Conservation (phyloP, 768 basidiomycete genomes). For the Tremella fuciformis region DNA sequence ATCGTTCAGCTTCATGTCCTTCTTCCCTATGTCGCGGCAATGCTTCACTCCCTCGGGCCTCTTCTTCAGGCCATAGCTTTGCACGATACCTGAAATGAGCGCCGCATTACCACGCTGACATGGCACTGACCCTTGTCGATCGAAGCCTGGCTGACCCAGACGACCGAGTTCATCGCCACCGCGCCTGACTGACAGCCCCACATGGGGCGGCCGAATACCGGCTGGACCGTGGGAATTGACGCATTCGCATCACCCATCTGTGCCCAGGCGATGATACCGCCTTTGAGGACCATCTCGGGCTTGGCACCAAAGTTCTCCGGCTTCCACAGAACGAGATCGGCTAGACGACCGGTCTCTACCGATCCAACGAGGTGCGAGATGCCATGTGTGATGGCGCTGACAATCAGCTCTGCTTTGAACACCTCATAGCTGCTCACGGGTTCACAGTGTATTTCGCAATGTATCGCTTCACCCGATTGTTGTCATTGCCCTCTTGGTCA, state of each 20-base stretch:
- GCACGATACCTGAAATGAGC: slow-evolving; percentile 59
- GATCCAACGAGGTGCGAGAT: slow-evolving; percentile 84
- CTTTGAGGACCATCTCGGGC: slow-evolving; percentile 92
- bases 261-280: slow-evolving; percentile 86
- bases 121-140: slow-evolving; percentile 55
- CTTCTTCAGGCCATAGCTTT: slow-evolving; percentile 69
- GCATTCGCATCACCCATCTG: slow-evolving; percentile 97
- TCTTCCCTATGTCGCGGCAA: slow-evolving; percentile 74
- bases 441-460: slow-evolving; percentile 96
- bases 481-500: slow-evolving; percentile 70
- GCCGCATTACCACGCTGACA: slow-evolving; percentile 8
- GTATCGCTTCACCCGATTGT: slow-evolving; percentile 89
- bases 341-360: slow-evolving; percentile 73
- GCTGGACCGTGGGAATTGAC: slow-evolving; percentile 94
- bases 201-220: slow-evolving; percentile 81
- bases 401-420: slow-evolving; percentile 7
- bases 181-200: slow-evolving; percentile 78
- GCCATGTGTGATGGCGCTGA: slow-evolving; percentile 88
- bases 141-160: slow-evolving; percentile 78
- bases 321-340: slow-evolving; percentile 94
- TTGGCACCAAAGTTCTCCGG: slow-evolving; percentile 88
- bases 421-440: slow-evolving; percentile 62
- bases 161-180: slow-evolving; percentile 77
- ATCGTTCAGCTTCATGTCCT: slow-evolving; percentile 91
- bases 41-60: slow-evolving; percentile 68